phyloP scores from a whole-genome alignment of 1,284 basidiomycete genomes.

The Phellinidium pouzarii region DNA sequence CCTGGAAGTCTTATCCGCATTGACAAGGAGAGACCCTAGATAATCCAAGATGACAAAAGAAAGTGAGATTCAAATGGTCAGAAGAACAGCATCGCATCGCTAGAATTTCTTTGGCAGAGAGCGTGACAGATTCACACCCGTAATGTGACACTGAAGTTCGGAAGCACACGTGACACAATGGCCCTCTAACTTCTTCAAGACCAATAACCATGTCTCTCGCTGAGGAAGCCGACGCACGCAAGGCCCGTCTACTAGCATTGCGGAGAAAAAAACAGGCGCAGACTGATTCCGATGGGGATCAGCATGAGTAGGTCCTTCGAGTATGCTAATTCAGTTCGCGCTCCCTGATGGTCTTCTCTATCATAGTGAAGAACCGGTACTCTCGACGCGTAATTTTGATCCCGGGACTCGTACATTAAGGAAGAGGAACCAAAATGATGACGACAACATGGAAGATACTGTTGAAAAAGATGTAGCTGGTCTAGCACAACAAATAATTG shows the following conservation, averaged over 20 bases:
- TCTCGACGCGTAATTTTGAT: conserved; percentile 82
- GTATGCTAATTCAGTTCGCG: background rate
- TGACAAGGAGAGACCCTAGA: background rate
- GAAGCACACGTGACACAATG: background rate
- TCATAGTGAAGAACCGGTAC: conserved; percentile 41
- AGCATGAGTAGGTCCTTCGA: conserved; percentile 23
- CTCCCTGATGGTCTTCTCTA: background rate
- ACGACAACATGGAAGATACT: conserved; percentile 68
- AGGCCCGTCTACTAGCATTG: conserved; percentile 77
- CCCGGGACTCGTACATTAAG: conserved; percentile 72
- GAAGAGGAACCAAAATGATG: conserved; percentile 49
- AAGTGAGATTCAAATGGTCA: too few relatives aligned
- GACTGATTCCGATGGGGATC: conserved; percentile 32
- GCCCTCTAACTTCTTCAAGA: background rate
- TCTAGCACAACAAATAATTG: conserved; percentile 76
- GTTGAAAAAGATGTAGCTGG: conserved; percentile 84
- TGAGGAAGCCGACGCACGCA: conserved; percentile 79
- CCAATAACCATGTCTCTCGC: conserved; percentile 63
- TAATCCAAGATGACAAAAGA: too few relatives aligned
- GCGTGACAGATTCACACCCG: too few relatives aligned
- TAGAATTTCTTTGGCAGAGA: too few relatives aligned
- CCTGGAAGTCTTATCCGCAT: background rate
- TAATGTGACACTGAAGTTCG: too few relatives aligned
- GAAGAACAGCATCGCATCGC: background rate
- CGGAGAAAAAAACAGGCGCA: conserved; percentile 67